Evolutionary conservation across 2,329 filamentous ascomycete genomes (phyloP).

Genomic region (Colletotrichum liriopes): DNA sequence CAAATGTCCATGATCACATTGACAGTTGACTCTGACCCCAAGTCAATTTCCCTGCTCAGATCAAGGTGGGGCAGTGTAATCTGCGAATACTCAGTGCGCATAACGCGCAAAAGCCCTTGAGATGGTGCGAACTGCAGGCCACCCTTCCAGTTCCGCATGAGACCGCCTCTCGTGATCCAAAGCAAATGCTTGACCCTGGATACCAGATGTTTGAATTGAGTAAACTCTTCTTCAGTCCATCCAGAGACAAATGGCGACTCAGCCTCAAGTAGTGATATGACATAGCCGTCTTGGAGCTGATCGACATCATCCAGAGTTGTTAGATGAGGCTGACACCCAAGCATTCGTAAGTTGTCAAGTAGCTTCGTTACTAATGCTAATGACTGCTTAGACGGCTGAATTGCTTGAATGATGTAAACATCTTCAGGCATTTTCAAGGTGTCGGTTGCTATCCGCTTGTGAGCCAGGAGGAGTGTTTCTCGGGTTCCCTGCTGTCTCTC

Average conservation of each 20-base stretch:
- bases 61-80: constrained; percentile 37
- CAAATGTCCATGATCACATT: not conserved
- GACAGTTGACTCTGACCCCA: fast-evolving
- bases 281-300: constrained; percentile 11
- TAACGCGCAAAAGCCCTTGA: constrained; percentile 41
- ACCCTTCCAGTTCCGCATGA: constrained; percentile 22
- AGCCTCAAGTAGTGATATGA: constrained; percentile 42
- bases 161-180: constrained; percentile 40
- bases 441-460: no score
- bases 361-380: not conserved
- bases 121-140: constrained; percentile 39
- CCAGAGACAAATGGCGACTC: constrained; percentile 30
- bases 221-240: constrained; percentile 34
- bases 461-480: no score
- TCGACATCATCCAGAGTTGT: not conserved
- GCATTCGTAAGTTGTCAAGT: not conserved
- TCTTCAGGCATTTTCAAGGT: no score
- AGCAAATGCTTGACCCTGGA: constrained; percentile 39
- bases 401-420: no score
- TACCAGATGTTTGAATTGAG: constrained; percentile 35
- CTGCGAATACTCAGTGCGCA: constrained; percentile 42
- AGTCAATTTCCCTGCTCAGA: not conserved
- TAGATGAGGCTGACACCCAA: not conserved
- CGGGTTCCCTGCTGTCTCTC: no score
- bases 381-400: not conserved